Evolutionary conservation across 2,329 filamentous ascomycete genomes (phyloP), one percentile per base, ranked within the genome.

Genomic region (Nigrospora sphaerica): DNA sequence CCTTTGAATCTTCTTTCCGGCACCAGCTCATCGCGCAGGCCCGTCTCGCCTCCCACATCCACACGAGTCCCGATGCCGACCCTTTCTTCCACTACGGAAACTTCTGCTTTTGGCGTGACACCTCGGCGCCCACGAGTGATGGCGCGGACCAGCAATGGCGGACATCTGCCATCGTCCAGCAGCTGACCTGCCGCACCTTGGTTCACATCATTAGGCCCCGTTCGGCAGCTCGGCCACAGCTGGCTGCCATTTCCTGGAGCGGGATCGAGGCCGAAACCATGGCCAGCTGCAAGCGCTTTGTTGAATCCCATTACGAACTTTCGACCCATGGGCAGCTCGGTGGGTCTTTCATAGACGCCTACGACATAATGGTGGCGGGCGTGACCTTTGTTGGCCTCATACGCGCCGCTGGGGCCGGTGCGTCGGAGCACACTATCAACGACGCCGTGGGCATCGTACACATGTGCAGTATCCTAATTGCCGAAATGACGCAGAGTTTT

Each of bases 71-170:
- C 17, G 23, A 32, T 1, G 1, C 36, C 6, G 32, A 39, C 6
- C 43, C 46, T 2, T 23, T 48, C 6, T 46, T 46, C 38, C 39
- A 49, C 40, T 52, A 52, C 42, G 41, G 47, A 31, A 52, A 52
- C 35, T 39, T 48, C 11, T 50, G 37, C 40, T 52, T 48, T 38
- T 52, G 50, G 50, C 35, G 43, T 7, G 47, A 48, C 19, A 33
- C 23, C 14, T 44, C 38, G 32, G 39, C 40, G 2, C 17, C 28
- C 2, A 17, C 32, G 17, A 42, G 34, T 16, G 18, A 34, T 10
- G 23, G 7, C 7, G 23, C 23, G 6, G 12, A 42, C 12, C 16
- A 44, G 11, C 6, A 31, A 2, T 32, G 38, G 7, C 32, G 6
- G 33, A 39, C 17, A 36, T 37, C 23, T 2, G 44, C 39, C 16